Evolutionary conservation across 179 eudicot species (phyloP).

Genomic region (Pouteria campechiana): DNA sequence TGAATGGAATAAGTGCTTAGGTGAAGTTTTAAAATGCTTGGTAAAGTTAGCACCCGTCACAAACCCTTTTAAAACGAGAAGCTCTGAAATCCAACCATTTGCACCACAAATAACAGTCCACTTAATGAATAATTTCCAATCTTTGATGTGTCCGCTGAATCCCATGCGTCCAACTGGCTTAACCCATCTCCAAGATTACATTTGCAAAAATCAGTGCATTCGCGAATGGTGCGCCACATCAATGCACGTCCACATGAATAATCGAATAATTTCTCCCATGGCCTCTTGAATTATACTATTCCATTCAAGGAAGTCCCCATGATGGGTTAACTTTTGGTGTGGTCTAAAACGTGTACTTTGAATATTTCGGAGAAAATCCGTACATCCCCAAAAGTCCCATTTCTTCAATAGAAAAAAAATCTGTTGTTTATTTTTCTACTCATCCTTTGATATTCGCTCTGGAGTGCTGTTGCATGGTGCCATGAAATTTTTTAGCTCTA

Average conservation of each 20-base stretch:
- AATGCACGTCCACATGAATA: too few relatives aligned
- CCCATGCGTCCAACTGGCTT: background rate
- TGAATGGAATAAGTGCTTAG: slow-evolving; percentile 14
- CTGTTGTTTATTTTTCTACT: slow-evolving; percentile 1
- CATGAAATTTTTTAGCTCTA: slow-evolving; percentile 5
- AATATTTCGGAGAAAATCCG: too few relatives aligned
- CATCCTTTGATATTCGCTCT: slow-evolving; percentile 6
- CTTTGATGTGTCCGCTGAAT: background rate
- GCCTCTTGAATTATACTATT: too few relatives aligned
- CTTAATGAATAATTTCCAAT: background rate
- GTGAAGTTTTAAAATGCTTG: slow-evolving; percentile 9
- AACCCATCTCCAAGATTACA: slow-evolving; percentile 6
- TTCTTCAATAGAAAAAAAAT: too few relatives aligned
- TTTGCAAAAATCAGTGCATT: too few relatives aligned
- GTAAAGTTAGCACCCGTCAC: slow-evolving; percentile 1
- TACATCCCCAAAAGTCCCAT: too few relatives aligned
- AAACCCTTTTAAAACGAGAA: too few relatives aligned
- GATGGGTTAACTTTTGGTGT: too few relatives aligned
- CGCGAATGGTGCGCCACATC: too few relatives aligned
- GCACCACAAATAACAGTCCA: background rate
- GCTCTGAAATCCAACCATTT: slow-evolving; percentile 4
- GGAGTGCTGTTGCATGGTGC: slow-evolving; percentile 6
- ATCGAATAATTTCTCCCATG: too few relatives aligned
- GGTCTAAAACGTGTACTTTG: too few relatives aligned
- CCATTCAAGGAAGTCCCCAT: too few relatives aligned